Base-by-base conservation (phyloP, 169 alveolate genomes). In the Babesia ovis region DNA sequence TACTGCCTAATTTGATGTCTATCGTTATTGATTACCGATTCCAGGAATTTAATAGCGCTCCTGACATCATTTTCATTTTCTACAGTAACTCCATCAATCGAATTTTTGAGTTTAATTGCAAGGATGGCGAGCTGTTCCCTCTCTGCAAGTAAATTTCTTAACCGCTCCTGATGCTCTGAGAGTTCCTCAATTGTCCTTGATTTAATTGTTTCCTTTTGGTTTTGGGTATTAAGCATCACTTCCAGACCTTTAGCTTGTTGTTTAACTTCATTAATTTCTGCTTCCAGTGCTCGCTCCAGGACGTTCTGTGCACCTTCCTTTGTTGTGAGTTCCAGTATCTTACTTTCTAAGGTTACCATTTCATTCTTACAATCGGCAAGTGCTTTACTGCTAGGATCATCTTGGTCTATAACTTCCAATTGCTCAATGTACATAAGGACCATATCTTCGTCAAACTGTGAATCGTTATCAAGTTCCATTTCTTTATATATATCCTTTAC, bases 1-100 rank as follows among this genome's bases (percentile, higher is more conserved):
- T 77, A 77, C 3, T 69, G 27, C 64, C 34, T 46, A 14, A 77
- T 67, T 4, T 20, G 35, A n/a, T 77, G 48, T 27, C 46, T 29
- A 71, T 77, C 86, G 41, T 77, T 67, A 6, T 48, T 55, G 12
- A 77, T 1, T 4, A 77, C 45, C 34, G 64, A n/a, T 20, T 77
- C 66, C 39, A 77, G 51, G 41, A 77, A 67, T 8, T 66, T 77
- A 0, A 69, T 35, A 27, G 60, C 86, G 12, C 34, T 18, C 37
- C 25, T 25, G 29, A 77, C 23, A 23, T 77, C 86, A 14, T 77
- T 29, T 29, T 35, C 18, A 34, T 57, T 42, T 27, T 31, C 74
- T 14, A 77, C 35, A 9, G 32, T 22, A 0, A 22, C 31, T 9
- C 32, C 71, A 18, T 34, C 1, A 3, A 77, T 68, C 22, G 71